Evolutionary conservation across 2,329 filamentous ascomycete genomes (phyloP).

Genomic region (Elsinoe arachidis): DNA sequence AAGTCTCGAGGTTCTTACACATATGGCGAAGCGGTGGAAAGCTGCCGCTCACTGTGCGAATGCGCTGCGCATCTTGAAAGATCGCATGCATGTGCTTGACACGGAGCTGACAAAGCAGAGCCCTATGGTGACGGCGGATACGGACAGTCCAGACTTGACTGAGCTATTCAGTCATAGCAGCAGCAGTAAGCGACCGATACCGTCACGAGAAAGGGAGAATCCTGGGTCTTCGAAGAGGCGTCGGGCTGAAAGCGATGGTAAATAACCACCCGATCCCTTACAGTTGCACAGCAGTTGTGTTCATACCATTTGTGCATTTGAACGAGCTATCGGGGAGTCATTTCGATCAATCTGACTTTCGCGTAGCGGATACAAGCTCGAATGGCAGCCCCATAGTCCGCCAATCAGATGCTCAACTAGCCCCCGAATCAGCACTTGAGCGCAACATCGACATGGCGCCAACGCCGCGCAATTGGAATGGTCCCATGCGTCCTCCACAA

Average conservation of each 20-base stretch:
- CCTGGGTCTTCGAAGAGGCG: not conserved
- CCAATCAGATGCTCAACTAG: not conserved
- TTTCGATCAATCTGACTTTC: no score
- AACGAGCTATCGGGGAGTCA: no score
- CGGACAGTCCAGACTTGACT: not conserved
- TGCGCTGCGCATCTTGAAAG: constrained; percentile 2
- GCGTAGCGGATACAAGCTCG: not conserved
- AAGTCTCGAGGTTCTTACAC: not conserved
- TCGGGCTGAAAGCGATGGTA: not conserved
- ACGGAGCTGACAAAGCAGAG: not conserved
- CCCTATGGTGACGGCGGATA: not conserved
- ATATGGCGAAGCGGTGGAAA: constrained; percentile 3
- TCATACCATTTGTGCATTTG: no score
- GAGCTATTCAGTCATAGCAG: not conserved
- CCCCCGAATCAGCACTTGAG: not conserved
- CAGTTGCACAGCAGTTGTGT: no score
- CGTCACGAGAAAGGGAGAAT: not conserved
- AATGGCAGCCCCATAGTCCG: not conserved
- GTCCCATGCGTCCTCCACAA: not conserved
- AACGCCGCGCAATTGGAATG: not conserved
- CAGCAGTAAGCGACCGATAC: not conserved
- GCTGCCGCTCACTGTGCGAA: constrained; percentile 5
- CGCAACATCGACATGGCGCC: not conserved
- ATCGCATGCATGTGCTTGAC: not conserved
- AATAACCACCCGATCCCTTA: not conserved